Percentiles rank a stretch among this genome's conserved stretches.
Evolutionary conservation across 495 filamentous ascomycete species (phyloP).

Genomic region (Tuber melanosporum): DNA sequence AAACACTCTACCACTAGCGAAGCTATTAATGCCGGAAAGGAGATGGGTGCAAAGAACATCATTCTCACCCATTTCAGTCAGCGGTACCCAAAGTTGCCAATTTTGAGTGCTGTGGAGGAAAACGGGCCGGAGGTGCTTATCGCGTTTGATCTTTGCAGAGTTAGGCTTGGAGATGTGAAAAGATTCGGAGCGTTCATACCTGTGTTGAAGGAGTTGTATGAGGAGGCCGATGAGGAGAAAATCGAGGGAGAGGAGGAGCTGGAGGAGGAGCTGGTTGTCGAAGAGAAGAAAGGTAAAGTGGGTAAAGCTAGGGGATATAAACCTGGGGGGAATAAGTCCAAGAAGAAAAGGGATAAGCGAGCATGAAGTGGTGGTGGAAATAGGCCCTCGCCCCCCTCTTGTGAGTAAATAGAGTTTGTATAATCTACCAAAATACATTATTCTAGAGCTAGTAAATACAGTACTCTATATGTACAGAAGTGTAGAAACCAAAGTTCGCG

Average conservation of each 20-base stretch:
- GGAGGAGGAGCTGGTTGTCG: constrained; percentile 9
- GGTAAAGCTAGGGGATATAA: constrained; percentile 30
- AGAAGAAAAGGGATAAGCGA: constrained; percentile 28
- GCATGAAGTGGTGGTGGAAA: constrained; percentile 10
- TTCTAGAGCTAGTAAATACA: neutral
- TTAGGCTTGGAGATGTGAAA: constrained; percentile 72
- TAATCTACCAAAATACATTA: neutral
- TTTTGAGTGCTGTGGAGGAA: constrained; percentile 45
- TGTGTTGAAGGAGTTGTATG: constrained; percentile 63
- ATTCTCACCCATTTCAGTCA: constrained; percentile 92
- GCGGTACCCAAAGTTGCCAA: constrained; percentile 80
- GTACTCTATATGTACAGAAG: neutral
- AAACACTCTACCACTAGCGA: constrained; percentile 81
- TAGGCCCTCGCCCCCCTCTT: neutral
- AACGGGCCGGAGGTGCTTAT: constrained; percentile 56
- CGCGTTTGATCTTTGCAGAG: constrained; percentile 86
- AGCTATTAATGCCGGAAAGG: constrained; percentile 66
- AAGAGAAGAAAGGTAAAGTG: constrained; percentile 13
- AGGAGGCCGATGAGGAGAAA: constrained; percentile 41
- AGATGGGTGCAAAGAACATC: constrained; percentile 69
- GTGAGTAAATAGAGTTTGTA: neutral
- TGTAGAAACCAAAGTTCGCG: neutral
- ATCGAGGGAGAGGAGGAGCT: constrained; percentile 18
- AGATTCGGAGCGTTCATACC: constrained; percentile 69
- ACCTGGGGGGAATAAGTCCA: constrained; percentile 33